Evolutionary conservation across 2,329 filamentous ascomycete genomes (phyloP), one percentile per base, ranked within the genome.

Genomic region (Colletotrichum simmondsii): DNA sequence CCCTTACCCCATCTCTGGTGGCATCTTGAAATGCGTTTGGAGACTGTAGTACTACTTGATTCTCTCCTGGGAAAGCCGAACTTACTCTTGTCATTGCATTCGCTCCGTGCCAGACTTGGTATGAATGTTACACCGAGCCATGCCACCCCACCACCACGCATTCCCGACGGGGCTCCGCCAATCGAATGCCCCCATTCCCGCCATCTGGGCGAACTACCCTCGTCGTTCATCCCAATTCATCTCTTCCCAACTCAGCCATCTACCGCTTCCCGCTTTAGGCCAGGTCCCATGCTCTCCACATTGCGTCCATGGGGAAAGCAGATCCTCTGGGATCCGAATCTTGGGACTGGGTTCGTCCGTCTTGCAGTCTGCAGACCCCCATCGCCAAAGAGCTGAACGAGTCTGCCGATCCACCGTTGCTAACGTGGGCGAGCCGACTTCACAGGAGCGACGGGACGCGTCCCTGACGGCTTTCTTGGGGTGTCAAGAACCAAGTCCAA

Each of bases 181-280:
- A 73, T 73, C 7, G 26, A 65, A 24, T n/a, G 16, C 4, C n/a
- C 4, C 16, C 56, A 73, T 70, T 65, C 66, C 71, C 66, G 71
- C 66, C 22, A 5, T 19, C 46, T 52, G 26, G 22, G 26, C 42
- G 19, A 2, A 6, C 22, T 26, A 4, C 4, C 28, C 10, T 37
- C 28, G 14, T 49, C 57, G 35, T 14, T n/a, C 19, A 28, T 54
- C 56, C 46, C 22, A 19, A 61, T 65, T 49, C 49, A 57, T 61
- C 24, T 52, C 14, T 71, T 71, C 67, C 22, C 60, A 53, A 72
- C 61, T 61, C 46, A 42, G 71, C 28, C 56, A 65, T 65, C 66
- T 61, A 60, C 66, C 66, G 71, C 30, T 19, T 65, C 22, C 54
- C 60, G 35, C 53, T 59, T 59, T 52, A 26, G 28, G 58, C 30